Evolutionary conservation across 129 eudicot species (phyloP), one percentile per base, ranked within the genome.

Genomic region (Dittrichia graveolens): DNA sequence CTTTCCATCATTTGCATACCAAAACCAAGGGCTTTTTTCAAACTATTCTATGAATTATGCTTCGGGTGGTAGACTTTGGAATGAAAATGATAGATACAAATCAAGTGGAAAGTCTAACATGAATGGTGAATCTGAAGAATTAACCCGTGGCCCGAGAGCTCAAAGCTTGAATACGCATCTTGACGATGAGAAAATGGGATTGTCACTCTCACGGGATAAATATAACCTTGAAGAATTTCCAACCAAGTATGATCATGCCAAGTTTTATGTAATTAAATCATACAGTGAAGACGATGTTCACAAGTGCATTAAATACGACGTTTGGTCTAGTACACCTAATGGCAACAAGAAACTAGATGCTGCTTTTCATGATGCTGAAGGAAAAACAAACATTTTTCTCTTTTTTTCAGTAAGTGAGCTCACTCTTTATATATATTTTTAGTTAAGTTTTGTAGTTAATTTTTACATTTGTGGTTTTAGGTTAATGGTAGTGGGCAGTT

Each of bases 321-420:
- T 93, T 76, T 93, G 96, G 98, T 89, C 98, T 1, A 93, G 98
- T 71, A 93, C 98, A n/a, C 90, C 96, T 7, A 87, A 85, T 68
- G 98, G 98, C 18, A 93, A 93, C 56, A 93, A 80, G 77, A 93
- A 93, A 53, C 73, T 93, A 24, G 92, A 89, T 77, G 79, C 86
- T 53, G 92, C 90, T 13, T 93, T 42, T 56, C 87, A 79, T 67
- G 95, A 83, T 10, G 83, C 85, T 3, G 86, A 83, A 7, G 90
- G 83, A 43, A 89, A 82, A 73, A 24, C 85, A 7, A 80, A 72
- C 11, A 57, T 89, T 41, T 93, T 93, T 73, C 92, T 89, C 44
- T 93, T 93, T 57, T 93, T 89, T 64, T 93, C 98, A 0, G 98
- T 93, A 83, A 80, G 92, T 4, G 24, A 46, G 6, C 56, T 46